phyloP scores from a whole-genome alignment of 768 basidiomycete genomes.

The Phanerochaete carnosa region DNA sequence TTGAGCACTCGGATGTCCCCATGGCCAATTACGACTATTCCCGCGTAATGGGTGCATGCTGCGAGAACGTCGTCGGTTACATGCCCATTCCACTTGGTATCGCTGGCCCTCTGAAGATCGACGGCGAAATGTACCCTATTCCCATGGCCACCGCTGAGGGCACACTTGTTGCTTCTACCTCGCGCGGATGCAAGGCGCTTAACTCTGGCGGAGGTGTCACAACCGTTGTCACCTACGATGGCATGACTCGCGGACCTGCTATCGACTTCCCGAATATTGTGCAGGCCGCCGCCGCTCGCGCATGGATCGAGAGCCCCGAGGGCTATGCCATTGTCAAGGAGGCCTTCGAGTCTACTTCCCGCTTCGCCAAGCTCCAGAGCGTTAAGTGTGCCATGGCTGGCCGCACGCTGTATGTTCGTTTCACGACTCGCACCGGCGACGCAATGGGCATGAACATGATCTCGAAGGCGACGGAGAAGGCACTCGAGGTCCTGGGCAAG shows the following conservation, averaged over 20 bases:
- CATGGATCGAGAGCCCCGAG: constrained; percentile 82
- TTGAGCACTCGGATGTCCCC: constrained; percentile 83
- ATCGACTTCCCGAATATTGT: constrained; percentile 87
- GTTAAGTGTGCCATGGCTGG: constrained; percentile 92
- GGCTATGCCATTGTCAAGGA: constrained; percentile 73
- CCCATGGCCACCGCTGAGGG: constrained; percentile 99
- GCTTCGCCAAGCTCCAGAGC: constrained; percentile 84
- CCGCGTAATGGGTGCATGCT: constrained; percentile 92
- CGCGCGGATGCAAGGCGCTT: constrained; percentile 96
- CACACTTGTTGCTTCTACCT: constrained; percentile 95
- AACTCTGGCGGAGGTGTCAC: constrained; percentile 95
- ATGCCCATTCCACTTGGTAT: constrained; percentile 96
- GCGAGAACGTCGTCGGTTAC: constrained; percentile 98
- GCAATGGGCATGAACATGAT: constrained; percentile 99
- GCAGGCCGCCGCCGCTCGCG: constrained; percentile 78
- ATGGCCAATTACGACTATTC: constrained; percentile 88
- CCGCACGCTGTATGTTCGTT: constrained; percentile 88
- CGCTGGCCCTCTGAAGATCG: constrained; percentile 91
- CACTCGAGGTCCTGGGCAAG: constrained; percentile 72
- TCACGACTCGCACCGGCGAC: constrained; percentile 92
- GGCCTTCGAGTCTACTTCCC: constrained; percentile 92
- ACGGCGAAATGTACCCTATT: constrained; percentile 80
- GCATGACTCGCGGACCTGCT: constrained; percentile 98
- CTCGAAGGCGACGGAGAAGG: constrained; percentile 95
- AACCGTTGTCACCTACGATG: constrained; percentile 89